Base-by-base conservation (phyloP, 176 grass and related monocot species). In the Saccharum spontaneum region DNA sequence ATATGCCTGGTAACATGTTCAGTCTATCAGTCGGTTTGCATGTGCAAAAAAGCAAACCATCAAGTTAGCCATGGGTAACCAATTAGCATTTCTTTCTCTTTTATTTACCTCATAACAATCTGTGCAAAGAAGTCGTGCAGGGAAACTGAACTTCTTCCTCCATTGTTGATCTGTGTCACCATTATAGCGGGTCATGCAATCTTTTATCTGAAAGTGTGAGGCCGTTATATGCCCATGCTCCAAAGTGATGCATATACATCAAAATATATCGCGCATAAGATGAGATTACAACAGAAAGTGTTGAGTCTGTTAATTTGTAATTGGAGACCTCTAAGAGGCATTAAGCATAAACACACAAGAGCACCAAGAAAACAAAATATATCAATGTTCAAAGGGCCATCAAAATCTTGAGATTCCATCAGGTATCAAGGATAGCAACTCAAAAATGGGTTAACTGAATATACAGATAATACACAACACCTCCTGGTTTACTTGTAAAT, bases 71-170 rank as follows among this genome's bases (percentile, higher is more conserved):
- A 28, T 65, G 13, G 54, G 2, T 71, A 54, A 62, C 33, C 4
- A 48, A 44, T 33, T 28, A 54, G 7, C 23, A 39, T 62, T 65
- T 43, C 33, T 34, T 3, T 30, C 37, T 46, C 14, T 63, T 34
- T 75, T 13, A 16, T 77, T 91, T 95, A 98, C 95, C 85, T 98
- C 87, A 2, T 83, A 98, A 86, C 93, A 98, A 92, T 98, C 95
- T 57, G 95, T 86, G 77, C 95, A 95, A 73, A 98, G 91, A 90
- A 39, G 33, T 34, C 33, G 3, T 34, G 33, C 33, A 3, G 33
- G 3, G 33, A 34, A 34, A 34, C 33, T 34, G n/a, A n/a, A n/a
- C n/a, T n/a, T n/a, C n/a, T n/a, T n/a, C n/a, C n/a, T n/a, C n/a
- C n/a, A n/a, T n/a, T n/a, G n/a, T n/a, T n/a, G n/a, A n/a, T n/a